Evolutionary conservation across 192 early-diverging fungal species (phyloP).

Genomic region (Coemansia sp.): DNA sequence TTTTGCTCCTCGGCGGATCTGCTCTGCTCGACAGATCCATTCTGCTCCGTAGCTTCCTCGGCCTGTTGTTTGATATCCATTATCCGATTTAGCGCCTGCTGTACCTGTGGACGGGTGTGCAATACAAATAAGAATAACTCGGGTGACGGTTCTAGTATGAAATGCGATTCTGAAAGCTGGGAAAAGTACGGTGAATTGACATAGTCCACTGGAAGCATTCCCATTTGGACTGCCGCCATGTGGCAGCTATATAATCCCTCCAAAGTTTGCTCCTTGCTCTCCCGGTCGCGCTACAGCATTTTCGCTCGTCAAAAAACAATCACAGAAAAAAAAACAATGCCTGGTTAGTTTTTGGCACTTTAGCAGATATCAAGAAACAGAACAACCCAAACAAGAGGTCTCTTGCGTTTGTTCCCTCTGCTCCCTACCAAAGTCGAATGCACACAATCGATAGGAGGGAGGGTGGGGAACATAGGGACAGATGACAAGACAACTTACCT

Average conservation of each 20-base stretch:
- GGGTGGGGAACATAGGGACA: background rate
- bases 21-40: background rate
- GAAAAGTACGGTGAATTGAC: conserved; percentile 39
- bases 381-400: background rate
- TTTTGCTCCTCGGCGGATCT: background rate
- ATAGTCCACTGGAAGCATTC: conserved; percentile 31
- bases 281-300: conserved; percentile 38
- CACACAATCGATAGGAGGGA: background rate
- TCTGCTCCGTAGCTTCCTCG: background rate
- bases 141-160: conserved; percentile 12
- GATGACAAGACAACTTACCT: conserved; percentile 23
- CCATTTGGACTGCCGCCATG: conserved; percentile 26
- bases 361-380: background rate
- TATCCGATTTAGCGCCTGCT: conserved; percentile 20
- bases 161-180: background rate
- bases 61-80: conserved; percentile 36
- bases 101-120: conserved; percentile 23
- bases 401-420: too few relatives aligned
- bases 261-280: conserved; percentile 24
- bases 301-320: background rate
- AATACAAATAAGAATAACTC: conserved; percentile 44
- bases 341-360: background rate
- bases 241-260: conserved; percentile 47
- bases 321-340: background rate
- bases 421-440: background rate